phyloP scores from a whole-genome alignment of 2,329 filamentous ascomycete genomes.

The Aspergillus clavatus region DNA sequence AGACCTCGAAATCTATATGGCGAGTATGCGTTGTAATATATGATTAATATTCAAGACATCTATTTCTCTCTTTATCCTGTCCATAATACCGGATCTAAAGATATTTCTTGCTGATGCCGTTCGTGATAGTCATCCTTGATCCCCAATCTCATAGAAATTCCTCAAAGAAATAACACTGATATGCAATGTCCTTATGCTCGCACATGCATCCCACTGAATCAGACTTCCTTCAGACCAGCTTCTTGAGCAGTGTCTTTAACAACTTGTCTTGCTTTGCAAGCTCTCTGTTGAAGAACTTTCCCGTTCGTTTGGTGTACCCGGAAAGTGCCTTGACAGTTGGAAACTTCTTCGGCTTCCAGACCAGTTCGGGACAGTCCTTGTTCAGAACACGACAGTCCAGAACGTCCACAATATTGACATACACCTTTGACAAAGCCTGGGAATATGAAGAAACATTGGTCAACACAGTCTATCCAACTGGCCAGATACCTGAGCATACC shows the following conservation, averaged over 20 bases:
- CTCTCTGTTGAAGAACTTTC: slow-evolving; percentile 11
- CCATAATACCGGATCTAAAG: background rate
- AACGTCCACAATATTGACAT: slow-evolving; percentile 30
- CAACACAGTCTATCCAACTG: background rate
- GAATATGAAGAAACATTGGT: too few species aligned
- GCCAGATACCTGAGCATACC: slow-evolving; percentile 9
- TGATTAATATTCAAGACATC: background rate
- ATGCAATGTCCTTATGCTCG: too few species aligned
- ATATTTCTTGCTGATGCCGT: background rate
- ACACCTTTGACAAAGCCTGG: slow-evolving; percentile 19
- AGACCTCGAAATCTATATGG: background rate
- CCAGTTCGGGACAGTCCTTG: slow-evolving; percentile 15
- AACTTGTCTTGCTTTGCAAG: slow-evolving; percentile 21
- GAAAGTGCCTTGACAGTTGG: slow-evolving; percentile 8
- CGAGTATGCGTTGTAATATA: background rate
- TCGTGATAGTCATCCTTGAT: background rate
- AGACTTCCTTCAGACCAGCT: slow-evolving; percentile 5
- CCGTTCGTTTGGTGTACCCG: slow-evolving; percentile 13
- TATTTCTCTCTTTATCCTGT: background rate
- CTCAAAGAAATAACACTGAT: too few species aligned
- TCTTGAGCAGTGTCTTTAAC: slow-evolving; percentile 17
- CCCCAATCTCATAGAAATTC: too few species aligned
- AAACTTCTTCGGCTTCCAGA: slow-evolving; percentile 11
- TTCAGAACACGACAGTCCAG: slow-evolving; percentile 19
- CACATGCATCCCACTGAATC: background rate